Conservation (phyloP, 176 grass and related monocot genomes). For the Melocanna baccifera region DNA sequence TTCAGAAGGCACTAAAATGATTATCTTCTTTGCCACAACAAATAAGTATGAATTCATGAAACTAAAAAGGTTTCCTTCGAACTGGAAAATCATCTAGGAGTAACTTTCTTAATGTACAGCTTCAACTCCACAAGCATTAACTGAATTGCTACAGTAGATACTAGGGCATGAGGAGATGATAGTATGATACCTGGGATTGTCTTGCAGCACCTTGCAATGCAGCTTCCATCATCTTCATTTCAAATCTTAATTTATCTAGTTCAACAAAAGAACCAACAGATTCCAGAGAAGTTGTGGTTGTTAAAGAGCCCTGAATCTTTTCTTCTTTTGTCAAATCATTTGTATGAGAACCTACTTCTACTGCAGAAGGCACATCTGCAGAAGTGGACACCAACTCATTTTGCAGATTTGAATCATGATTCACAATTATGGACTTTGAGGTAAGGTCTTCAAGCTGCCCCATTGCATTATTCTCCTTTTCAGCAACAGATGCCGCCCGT, state of each 20-base stretch:
- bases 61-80: constrained; percentile 15
- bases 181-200: constrained; percentile 98
- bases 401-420: constrained; percentile 24
- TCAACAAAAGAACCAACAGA: constrained; percentile 43
- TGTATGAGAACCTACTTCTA: constrained; percentile 35
- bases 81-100: constrained; percentile 21
- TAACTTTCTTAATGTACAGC: constrained; percentile 1
- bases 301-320: constrained; percentile 30
- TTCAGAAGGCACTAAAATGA: background rate
- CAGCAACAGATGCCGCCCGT: background rate
- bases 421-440: constrained; percentile 32
- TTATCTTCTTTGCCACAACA: constrained; percentile 27
- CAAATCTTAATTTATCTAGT: constrained; percentile 74
- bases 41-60: constrained; percentile 7
- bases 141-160: constrained; percentile 6
- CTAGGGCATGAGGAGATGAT: constrained; percentile 15
- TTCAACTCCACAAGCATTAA: constrained; percentile 4
- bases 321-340: constrained; percentile 44
- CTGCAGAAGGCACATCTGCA: constrained; percentile 32
- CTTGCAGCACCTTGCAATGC: constrained; percentile 99
- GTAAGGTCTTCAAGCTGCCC: constrained; percentile 17
- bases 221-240: constrained; percentile 99
- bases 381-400: constrained; percentile 25
- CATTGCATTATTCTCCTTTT: constrained; percentile 29
- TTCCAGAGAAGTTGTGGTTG: constrained; percentile 37